Conservation (phyloP, 768 basidiomycete species). For the Porpolomopsis calyptriformis region DNA sequence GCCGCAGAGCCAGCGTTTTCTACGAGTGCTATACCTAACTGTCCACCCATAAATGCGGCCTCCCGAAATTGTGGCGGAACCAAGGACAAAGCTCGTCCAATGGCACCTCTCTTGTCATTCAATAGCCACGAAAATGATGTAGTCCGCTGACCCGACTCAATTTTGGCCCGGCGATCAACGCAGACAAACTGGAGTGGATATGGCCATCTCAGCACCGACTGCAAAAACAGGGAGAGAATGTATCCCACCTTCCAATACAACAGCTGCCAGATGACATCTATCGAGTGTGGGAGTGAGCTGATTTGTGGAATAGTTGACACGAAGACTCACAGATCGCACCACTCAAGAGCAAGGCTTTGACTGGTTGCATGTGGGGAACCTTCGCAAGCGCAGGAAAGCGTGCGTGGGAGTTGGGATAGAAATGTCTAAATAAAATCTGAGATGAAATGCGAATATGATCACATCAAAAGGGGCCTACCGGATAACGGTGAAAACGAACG, state of each 20-base stretch:
- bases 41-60: conserved; percentile 72
- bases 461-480: conserved; percentile 37
- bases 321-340: conserved; percentile 69
- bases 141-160: conserved; percentile 81
- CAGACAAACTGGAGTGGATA: conserved; percentile 55
- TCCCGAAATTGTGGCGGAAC: conserved; percentile 56
- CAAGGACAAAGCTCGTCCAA: conserved; percentile 59
- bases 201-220: not conserved
- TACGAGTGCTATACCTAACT: conserved; percentile 45
- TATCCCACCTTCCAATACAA: conserved; percentile 77
- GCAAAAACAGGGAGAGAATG: not conserved
- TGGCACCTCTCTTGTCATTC: conserved; percentile 77
- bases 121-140: conserved; percentile 85
- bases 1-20: conserved; percentile 1
- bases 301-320: not conserved
- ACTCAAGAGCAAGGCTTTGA: conserved; percentile 65
- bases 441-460: not conserved
- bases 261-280: conserved; percentile 88
- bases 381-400: conserved; percentile 79
- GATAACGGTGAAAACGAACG: conserved; percentile 85
- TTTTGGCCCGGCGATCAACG: conserved; percentile 79
- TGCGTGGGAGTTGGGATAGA: conserved; percentile 65
- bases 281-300: conserved; percentile 11
- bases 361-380: conserved; percentile 61
- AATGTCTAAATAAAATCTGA: conserved; percentile 47